These are phyloP conservation scores for Thozetella sp. DNA, from an alignment of 495 filamentous ascomycete species.

Conservation along the genomic window DNA sequence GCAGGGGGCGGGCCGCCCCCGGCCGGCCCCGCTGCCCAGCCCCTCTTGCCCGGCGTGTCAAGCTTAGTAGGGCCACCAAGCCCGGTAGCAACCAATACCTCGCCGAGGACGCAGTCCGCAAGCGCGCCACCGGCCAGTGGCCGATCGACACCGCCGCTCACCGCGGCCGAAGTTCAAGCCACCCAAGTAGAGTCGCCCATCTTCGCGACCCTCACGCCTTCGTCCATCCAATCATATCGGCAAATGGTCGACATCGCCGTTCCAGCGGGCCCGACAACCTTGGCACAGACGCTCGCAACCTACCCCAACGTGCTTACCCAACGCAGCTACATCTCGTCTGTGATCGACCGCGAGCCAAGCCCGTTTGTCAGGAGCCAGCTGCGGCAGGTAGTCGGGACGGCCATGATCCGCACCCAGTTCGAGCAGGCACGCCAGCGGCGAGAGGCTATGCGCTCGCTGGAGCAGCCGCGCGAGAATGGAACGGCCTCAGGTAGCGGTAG, in stretches of 20 bases:
- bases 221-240: conserved; percentile 23
- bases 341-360: conserved; percentile 42
- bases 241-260: conserved; percentile 44
- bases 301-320: conserved; percentile 45
- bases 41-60: too few species aligned
- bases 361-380: conserved; percentile 38
- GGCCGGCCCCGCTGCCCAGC: neutral
- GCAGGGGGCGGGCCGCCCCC: conserved; percentile 1
- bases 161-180: neutral
- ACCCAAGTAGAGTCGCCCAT: neutral
- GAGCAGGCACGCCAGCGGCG: conserved; percentile 31
- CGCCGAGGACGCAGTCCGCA: neutral
- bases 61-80: too few species aligned
- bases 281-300: conserved; percentile 40
- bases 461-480: conserved; percentile 1
- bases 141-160: neutral
- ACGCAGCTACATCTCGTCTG: conserved; percentile 36
- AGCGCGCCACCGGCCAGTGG: neutral
- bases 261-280: conserved; percentile 37
- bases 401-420: conserved; percentile 42
- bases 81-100: neutral
- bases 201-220: conserved; percentile 3
- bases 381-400: conserved; percentile 37
- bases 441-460: conserved; percentile 22
- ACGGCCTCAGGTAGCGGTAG: too few species aligned